Percentiles rank a stretch among this genome's conserved stretches.
These are phyloP conservation scores for Tetracladium maxilliforme DNA, from an alignment of 2,329 filamentous ascomycete species.

Conservation along the genomic window DNA sequence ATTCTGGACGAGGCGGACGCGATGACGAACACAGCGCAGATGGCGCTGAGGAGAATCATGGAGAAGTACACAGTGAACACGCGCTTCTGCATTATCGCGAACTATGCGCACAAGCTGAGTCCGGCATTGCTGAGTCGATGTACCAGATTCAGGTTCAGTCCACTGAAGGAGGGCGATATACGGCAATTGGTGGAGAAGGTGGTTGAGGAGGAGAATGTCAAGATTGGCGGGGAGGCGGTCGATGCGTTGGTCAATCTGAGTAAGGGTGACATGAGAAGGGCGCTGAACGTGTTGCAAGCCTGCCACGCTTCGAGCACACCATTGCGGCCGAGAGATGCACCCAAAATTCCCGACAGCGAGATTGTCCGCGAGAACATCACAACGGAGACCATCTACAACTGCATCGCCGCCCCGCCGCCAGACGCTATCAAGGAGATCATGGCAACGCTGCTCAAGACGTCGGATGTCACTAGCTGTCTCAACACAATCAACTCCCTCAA, in stretches of 20 bases:
- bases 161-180: constrained; percentile 80
- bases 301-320: constrained; percentile 89
- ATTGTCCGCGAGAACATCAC: constrained; percentile 76
- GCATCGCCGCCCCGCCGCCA: constrained; percentile 88
- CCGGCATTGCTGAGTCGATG: constrained; percentile 85
- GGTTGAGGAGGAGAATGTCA: constrained; percentile 72
- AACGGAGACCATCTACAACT: constrained; percentile 87
- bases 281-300: constrained; percentile 88
- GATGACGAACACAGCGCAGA: constrained; percentile 98
- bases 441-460: constrained; percentile 66
- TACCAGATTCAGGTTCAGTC: constrained; percentile 89
- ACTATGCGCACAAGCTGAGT: constrained; percentile 96
- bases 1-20: constrained; percentile 98
- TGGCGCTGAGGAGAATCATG: constrained; percentile 95
- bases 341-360: constrained; percentile 45
- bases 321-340: constrained; percentile 41
- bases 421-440: constrained; percentile 76
- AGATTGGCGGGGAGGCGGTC: constrained; percentile 66
- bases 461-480: constrained; percentile 80
- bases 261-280: constrained; percentile 91
- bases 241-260: constrained; percentile 76
- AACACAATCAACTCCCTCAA: constrained; percentile 83
- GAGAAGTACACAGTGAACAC: constrained; percentile 98
- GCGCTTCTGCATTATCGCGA: constrained; percentile 94
- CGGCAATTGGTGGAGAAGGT: constrained; percentile 76